phyloP scores from a whole-genome alignment of 2,329 filamentous ascomycete species.

The Pestalotiopsis sp. region DNA sequence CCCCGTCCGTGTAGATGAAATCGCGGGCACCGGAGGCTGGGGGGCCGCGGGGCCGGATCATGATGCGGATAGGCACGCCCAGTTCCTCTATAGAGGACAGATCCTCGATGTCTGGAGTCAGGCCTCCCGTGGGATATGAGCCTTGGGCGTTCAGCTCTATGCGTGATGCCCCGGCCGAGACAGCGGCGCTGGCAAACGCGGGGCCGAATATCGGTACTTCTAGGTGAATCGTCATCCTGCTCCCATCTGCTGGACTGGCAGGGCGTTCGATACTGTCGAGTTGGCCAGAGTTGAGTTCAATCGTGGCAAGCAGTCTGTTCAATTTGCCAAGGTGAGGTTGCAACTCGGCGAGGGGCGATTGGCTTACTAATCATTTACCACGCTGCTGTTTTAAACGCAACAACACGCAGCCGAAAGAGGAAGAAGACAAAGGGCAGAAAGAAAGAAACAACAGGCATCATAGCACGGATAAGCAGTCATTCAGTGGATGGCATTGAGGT shows the following conservation, averaged over 20 bases:
- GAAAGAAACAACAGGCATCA: too few species aligned
- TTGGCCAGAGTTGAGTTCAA: neutral
- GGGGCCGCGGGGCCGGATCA: slow-evolving; percentile 52
- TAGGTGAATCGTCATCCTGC: slow-evolving; percentile 32
- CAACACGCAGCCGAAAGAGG: too few species aligned
- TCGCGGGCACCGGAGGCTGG: slow-evolving; percentile 28
- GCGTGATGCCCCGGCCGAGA: slow-evolving; percentile 44
- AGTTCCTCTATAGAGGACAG: slow-evolving; percentile 30
- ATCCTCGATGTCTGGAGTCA: slow-evolving; percentile 47
- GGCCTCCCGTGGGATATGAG: slow-evolving; percentile 51
- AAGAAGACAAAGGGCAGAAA: too few species aligned
- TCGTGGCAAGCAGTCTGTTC: neutral
- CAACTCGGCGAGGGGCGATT: neutral
- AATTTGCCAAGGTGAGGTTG: neutral
- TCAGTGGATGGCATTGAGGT: too few species aligned
- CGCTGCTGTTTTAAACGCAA: too few species aligned
- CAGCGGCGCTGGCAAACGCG: slow-evolving; percentile 37
- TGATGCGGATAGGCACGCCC: slow-evolving; percentile 48
- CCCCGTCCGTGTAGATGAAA: slow-evolving; percentile 48
- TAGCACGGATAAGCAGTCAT: too few species aligned
- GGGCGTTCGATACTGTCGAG: neutral
- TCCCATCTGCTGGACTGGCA: neutral
- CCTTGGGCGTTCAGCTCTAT: slow-evolving; percentile 54
- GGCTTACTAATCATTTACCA: neutral
- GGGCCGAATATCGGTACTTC: slow-evolving; percentile 57